A percentile compares a stretch with the other conserved stretches of the same genome.
Evolutionary conservation across 2,329 filamentous ascomycete genomes (phyloP).

Genomic region (Aspergillus awamori): DNA sequence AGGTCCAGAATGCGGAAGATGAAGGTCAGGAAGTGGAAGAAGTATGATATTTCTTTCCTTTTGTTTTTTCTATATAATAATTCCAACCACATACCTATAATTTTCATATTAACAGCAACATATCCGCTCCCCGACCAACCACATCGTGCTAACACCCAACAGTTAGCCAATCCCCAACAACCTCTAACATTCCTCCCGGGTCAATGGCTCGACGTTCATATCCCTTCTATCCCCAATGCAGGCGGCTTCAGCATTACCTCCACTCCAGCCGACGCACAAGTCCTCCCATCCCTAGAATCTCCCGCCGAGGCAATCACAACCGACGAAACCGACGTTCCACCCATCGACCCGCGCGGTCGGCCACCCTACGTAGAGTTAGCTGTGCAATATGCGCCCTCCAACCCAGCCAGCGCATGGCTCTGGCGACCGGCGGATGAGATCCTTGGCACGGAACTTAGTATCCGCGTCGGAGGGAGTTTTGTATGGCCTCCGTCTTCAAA

Average conservation of each 20-base stretch:
- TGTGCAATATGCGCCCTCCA: slow-evolving; percentile 70
- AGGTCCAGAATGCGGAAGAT: slow-evolving; percentile 34
- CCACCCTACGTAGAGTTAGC: slow-evolving; percentile 72
- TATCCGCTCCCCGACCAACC: background rate
- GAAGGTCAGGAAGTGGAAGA: slow-evolving; percentile 39
- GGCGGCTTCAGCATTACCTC: slow-evolving; percentile 91
- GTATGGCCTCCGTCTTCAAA: slow-evolving; percentile 65
- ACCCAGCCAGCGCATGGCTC: slow-evolving; percentile 75
- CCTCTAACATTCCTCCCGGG: slow-evolving; percentile 70
- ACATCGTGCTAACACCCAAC: background rate
- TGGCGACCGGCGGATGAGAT: slow-evolving; percentile 64
- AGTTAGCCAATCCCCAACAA: slow-evolving; percentile 18
- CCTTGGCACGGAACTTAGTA: slow-evolving; percentile 59
- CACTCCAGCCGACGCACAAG: slow-evolving; percentile 60
- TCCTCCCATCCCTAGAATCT: slow-evolving; percentile 30
- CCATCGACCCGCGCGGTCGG: slow-evolving; percentile 30
- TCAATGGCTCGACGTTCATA: slow-evolving; percentile 85
- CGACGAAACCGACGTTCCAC: slow-evolving; percentile 26
- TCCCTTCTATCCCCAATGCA: slow-evolving; percentile 68
- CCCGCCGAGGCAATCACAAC: slow-evolving; percentile 19
- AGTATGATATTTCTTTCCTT: slow-evolving; percentile 45
- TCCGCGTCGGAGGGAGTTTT: slow-evolving; percentile 81
- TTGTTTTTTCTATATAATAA: background rate
- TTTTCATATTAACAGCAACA: background rate
- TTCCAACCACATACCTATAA: background rate